phyloP scores from a whole-genome alignment of 2,329 filamentous ascomycete species.

The Albifimbria verrucaria region DNA sequence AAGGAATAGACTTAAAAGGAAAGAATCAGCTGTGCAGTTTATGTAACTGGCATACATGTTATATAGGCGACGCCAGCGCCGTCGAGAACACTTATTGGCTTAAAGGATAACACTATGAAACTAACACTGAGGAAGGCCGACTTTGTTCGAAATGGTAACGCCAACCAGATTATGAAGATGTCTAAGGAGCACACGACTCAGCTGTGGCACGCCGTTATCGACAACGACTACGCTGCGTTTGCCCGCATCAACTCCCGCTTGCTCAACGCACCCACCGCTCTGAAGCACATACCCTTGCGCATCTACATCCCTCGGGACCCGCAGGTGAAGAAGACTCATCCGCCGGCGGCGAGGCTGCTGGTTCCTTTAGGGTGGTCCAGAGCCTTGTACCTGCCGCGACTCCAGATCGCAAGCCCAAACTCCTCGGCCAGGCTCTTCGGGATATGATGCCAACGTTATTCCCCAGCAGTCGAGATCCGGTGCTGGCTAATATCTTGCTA shows the following conservation, averaged over 20 bases:
- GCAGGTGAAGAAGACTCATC: conserved; percentile 34
- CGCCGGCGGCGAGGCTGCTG: conserved; percentile 26
- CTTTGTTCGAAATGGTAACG: conserved; percentile 82
- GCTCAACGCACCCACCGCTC: conserved; percentile 68
- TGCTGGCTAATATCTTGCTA: conserved; percentile 79
- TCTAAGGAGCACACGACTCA: conserved; percentile 79
- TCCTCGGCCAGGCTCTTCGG: conserved; percentile 74
- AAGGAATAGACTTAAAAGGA: not conserved
- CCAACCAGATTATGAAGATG: conserved; percentile 85
- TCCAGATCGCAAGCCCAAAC: conserved; percentile 37
- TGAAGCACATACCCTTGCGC: conserved; percentile 82
- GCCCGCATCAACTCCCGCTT: conserved; percentile 72
- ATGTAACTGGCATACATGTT: no score
- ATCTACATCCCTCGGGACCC: conserved; percentile 76
- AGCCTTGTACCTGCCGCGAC: conserved; percentile 58
- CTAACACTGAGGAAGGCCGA: conserved; percentile 55
- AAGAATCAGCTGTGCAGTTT: not conserved
- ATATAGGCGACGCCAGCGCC: no score
- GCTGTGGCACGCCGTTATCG: conserved; percentile 76
- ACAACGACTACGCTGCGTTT: conserved; percentile 72
- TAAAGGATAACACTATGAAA: not conserved
- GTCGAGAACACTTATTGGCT: no score
- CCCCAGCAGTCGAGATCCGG: conserved; percentile 77
- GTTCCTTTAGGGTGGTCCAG: conserved; percentile 71
- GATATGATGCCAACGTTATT: conserved; percentile 76